These are phyloP conservation scores for Echeveria elegans DNA, from an alignment of 164 flowering plant genomes.

Conservation along the genomic window DNA sequence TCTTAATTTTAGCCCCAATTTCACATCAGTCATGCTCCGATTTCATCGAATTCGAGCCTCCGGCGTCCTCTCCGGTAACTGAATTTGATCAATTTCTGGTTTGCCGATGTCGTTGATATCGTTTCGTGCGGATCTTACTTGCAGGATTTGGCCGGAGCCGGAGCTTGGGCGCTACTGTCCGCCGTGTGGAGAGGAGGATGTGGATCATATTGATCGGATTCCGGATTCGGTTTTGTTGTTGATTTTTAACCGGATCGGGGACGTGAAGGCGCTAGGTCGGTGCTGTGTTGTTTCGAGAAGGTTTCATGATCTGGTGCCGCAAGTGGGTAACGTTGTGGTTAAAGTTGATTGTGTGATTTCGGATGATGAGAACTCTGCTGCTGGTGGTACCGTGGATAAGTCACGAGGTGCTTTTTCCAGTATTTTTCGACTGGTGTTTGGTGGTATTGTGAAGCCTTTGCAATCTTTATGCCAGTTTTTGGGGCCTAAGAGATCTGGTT, in stretches of 20 bases:
- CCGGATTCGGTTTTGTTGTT: neutral
- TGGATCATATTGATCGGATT: neutral
- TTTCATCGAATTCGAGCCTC: neutral
- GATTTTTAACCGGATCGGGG: neutral
- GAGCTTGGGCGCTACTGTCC: neutral
- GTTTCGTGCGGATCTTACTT: conserved; percentile 2
- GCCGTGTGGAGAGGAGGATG: neutral
- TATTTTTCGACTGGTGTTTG: neutral
- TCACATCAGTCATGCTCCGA: neutral
- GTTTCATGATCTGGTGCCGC: conserved; percentile 3
- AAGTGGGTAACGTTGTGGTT: neutral
- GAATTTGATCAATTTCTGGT: neutral
- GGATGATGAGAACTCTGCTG: neutral
- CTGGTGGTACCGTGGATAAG: neutral
- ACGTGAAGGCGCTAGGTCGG: conserved; percentile 1
- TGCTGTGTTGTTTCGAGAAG: neutral
- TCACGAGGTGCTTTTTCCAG: conserved; percentile 7
- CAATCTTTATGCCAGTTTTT: neutral
- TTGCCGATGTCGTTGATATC: neutral
- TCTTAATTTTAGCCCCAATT: neutral
- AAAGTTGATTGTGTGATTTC: conserved; percentile 4
- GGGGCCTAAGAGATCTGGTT: conserved; percentile 7
- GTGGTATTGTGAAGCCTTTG: conserved; percentile 9
- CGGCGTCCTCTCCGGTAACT: neutral
- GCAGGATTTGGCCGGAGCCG: neutral